phyloP scores from a whole-genome alignment of 225 moss, liverwort and hornwort genomes.

The Lunularia cruciata region DNA sequence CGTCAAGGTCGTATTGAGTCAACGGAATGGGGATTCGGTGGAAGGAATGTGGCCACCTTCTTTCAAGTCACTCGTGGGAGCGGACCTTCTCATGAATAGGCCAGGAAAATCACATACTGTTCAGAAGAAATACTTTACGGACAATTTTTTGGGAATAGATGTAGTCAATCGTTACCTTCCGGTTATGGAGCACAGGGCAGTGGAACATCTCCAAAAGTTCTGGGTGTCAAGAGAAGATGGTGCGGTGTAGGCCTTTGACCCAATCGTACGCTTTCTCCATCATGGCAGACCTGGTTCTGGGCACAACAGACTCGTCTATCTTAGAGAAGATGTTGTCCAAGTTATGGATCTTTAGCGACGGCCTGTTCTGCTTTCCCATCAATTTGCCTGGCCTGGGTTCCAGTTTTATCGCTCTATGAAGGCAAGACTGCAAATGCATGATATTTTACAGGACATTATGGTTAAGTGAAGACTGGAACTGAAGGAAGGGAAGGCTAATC shows the following conservation, averaged over 20 bases:
- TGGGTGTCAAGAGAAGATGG: slow-evolving; percentile 8
- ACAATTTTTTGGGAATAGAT: neutral
- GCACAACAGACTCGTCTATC: too few species aligned
- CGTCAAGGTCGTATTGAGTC: neutral
- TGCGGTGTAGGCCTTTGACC: too few species aligned
- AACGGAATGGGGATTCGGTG: neutral
- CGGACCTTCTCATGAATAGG: neutral
- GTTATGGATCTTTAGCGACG: too few species aligned
- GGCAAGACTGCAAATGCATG: neutral
- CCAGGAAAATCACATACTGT: neutral
- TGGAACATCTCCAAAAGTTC: neutral
- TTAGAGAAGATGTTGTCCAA: too few species aligned
- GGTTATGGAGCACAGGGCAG: neutral
- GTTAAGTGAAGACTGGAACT: slow-evolving; percentile 8
- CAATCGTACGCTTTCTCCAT: too few species aligned
- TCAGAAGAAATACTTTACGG: neutral
- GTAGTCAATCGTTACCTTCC: slow-evolving; percentile 4
- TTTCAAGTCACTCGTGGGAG: neutral
- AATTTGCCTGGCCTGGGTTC: too few species aligned
- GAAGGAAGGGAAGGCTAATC: slow-evolving; percentile 7
- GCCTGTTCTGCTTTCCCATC: too few species aligned
- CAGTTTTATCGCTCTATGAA: slow-evolving; percentile 6
- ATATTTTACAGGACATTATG: neutral
- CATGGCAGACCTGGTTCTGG: too few species aligned
- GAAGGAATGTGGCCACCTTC: neutral